Evolutionary conservation across 2,329 filamentous ascomycete genomes (phyloP), one percentile per base, ranked within the genome.

Genomic region (Colletotrichum tamarilloi): DNA sequence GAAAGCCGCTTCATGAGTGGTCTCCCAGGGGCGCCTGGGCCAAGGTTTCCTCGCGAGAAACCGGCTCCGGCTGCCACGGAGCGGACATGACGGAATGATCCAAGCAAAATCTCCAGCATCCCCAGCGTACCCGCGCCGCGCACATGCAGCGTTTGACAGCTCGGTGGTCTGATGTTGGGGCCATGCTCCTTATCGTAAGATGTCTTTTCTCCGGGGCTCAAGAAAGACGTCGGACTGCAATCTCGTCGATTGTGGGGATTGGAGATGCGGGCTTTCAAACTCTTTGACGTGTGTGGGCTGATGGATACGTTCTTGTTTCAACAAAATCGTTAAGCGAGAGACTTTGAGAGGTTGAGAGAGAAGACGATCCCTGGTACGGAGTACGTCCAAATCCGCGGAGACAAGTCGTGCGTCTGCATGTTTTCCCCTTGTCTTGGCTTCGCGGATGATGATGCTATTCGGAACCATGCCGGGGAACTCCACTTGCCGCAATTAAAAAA

Each of bases 361-460:
- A 8, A n/a, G 22, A 42, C 1, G 30, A 38, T 12, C 14, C 12
- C 16, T 46, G 59, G n/a, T 26, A 1, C 26, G 26, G 26, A 26
- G 26, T 49, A 35, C 11, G n/a, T 26, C 16, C 26, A 14, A 19
- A 62, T 26, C 6, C 22, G 35, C 14, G 19, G 42, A 46, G 42
- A 22, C 11, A 26, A n/a, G 38, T 26, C 22, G 59, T 49, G 24
- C 46, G 12, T 28, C 53, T 58, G 56, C 52, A 28, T 49, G 55
- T 16, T 35, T 64, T 42, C n/a, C 11, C 32, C 32, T 26, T 55
- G 30, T 38, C 67, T 67, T 70, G 67, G 67, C 59, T 35, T 35
- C 42, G 49, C 42, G 32, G 32, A 35, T 35, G 30, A 59, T 69
- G 70, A 73, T 69, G 70, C 70, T 73, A 73, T 73, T 73, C 70